Evolutionary conservation across 1,139 yeast species (phyloP).

Genomic region (Pneumocystis wakefieldiae): DNA sequence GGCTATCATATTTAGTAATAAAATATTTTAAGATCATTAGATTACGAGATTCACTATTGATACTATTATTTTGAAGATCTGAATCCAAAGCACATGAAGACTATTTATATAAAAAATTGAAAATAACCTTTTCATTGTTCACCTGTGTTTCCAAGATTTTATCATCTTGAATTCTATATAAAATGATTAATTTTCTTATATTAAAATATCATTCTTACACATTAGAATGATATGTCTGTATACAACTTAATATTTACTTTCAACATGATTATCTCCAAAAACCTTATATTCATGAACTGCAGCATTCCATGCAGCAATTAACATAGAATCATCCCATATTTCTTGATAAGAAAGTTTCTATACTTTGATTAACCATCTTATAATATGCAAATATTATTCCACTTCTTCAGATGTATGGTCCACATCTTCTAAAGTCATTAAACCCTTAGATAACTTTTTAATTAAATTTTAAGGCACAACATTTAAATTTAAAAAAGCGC

Average conservation of each 20-base stretch:
- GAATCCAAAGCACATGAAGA: no score
- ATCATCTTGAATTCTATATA: not conserved
- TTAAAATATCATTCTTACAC: not conserved
- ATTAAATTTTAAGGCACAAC: not conserved
- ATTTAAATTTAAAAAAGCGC: not conserved
- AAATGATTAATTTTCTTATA: not conserved
- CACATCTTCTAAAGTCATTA: not conserved
- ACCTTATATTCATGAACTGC: not conserved
- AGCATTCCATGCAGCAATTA: not conserved
- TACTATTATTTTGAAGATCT: not conserved
- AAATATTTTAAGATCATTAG: not conserved
- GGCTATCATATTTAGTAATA: not conserved
- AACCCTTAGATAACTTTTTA: not conserved
- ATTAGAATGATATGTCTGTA: not conserved
- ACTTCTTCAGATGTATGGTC: not conserved
- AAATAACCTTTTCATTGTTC: not conserved
- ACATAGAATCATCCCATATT: not conserved
- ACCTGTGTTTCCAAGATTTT: not conserved
- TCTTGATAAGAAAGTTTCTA: not conserved
- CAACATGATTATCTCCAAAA: not conserved
- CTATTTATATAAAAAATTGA: not conserved
- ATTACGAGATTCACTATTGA: not conserved
- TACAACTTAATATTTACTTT: not conserved
- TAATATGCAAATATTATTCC: not conserved
- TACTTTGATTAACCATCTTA: not conserved